These are phyloP conservation scores for Gastrodia elata DNA, from an alignment of 106 monocot species.

Conservation along the genomic window DNA sequence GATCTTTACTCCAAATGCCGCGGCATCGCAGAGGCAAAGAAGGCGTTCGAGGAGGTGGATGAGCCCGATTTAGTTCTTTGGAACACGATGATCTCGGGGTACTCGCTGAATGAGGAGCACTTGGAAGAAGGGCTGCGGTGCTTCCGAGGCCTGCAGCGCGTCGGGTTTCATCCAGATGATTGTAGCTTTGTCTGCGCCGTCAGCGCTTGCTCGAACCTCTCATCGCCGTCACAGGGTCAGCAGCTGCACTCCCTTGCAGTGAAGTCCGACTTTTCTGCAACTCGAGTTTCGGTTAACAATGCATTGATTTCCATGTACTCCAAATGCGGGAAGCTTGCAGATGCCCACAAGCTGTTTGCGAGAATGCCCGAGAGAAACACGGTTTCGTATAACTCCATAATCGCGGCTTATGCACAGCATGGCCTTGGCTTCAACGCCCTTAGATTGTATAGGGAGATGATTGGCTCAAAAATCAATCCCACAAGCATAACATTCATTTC, in stretches of 20 bases:
- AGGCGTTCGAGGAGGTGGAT: conserved; percentile 43
- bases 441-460: conserved; percentile 30
- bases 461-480: conserved; percentile 17
- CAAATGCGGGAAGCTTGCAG: conserved; percentile 42
- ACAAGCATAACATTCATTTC: conserved; percentile 47
- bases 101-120: conserved; percentile 30
- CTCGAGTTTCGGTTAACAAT: conserved; percentile 45
- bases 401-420: conserved; percentile 47
- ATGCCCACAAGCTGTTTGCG: conserved; percentile 33
- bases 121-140: conserved; percentile 42
- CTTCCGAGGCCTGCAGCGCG: conserved; percentile 43
- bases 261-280: conserved; percentile 27
- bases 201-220: conserved; percentile 53
- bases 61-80: conserved; percentile 52
- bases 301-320: conserved; percentile 50
- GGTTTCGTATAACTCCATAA: conserved; percentile 57
- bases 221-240: conserved; percentile 45
- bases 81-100: conserved; percentile 68
- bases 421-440: conserved; percentile 36
- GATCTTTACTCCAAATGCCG: conserved; percentile 66
- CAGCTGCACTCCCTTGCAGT: conserved; percentile 49
- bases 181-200: conserved; percentile 48
- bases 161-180: conserved; percentile 54
- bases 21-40: conserved; percentile 28
- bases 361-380: conserved; percentile 32